phyloP scores from a whole-genome alignment of 345 rosid genomes.

The Arabidopsis arenosa region DNA sequence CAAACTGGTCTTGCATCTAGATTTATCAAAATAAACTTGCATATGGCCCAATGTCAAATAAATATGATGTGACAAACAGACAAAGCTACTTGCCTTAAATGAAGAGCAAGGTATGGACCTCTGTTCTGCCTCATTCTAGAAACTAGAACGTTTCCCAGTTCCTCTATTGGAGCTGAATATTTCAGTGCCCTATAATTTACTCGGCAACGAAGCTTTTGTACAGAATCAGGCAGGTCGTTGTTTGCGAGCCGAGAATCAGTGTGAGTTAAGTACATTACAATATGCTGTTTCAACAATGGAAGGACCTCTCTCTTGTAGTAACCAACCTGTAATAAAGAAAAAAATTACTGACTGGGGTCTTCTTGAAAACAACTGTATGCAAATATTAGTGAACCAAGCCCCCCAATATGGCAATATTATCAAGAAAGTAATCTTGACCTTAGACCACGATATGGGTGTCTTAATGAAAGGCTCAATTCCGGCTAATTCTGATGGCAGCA shows the following conservation, averaged over 20 bases:
- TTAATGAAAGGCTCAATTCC: slow-evolving; percentile 68
- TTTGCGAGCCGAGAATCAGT: slow-evolving; percentile 95
- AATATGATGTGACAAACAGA: slow-evolving; percentile 11
- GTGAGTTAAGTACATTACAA: slow-evolving; percentile 85
- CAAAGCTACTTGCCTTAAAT: slow-evolving; percentile 68
- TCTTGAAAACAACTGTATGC: neutral
- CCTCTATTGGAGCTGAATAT: slow-evolving; percentile 82
- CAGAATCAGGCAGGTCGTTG: slow-evolving; percentile 66
- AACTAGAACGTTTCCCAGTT: slow-evolving; percentile 74
- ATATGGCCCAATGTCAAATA: slow-evolving; percentile 13
- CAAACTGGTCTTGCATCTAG: slow-evolving; percentile 14
- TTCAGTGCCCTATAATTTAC: slow-evolving; percentile 83
- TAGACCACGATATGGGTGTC: slow-evolving; percentile 97
- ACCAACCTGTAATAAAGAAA: slow-evolving; percentile 59
- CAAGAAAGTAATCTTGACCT: slow-evolving; percentile 53
- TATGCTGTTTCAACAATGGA: slow-evolving; percentile 81
- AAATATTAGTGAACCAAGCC: slow-evolving; percentile 1
- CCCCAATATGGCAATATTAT: neutral
- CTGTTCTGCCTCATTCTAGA: slow-evolving; percentile 79
- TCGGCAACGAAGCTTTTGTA: slow-evolving; percentile 90
- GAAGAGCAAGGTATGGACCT: slow-evolving; percentile 91
- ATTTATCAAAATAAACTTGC: slow-evolving; percentile 13
- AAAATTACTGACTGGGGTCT: neutral
- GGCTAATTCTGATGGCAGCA: slow-evolving; percentile 65
- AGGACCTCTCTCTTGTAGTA: slow-evolving; percentile 84